Base-by-base conservation (phyloP, 2,329 filamentous ascomycete genomes). In the Sporothrix curviconia region DNA sequence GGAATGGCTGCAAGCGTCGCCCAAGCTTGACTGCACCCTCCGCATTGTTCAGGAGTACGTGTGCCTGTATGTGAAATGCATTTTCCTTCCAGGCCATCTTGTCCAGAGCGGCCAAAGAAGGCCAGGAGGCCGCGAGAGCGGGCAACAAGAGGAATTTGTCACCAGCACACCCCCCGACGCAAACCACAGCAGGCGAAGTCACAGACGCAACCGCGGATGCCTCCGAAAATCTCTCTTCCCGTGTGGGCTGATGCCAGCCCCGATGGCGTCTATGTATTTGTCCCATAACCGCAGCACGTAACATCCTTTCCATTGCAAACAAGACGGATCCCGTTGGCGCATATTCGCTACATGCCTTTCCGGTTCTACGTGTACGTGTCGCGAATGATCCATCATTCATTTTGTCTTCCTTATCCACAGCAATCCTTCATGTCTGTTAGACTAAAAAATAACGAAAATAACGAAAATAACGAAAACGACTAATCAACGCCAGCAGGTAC, bases 291-390 rank as follows among this genome's bases (percentile, higher is more conserved):
- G 40, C 40, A 7, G 40, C 40, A 4, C 40, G 40, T 19, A 43
- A 24, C 19, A 24, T 43, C 19, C 17, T 52, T 30, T 19, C 14
- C 9, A 30, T 43, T 22, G 40, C 36, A 14, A 39, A 40, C 49
- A 22, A 40, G 30, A 28, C 34, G 32, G 47, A 51, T 15, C 49
- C 49, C 5, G 49, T n/a, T 30, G 5, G 15, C 11, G 36, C 36
- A 52, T 39, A 34, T 52, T 7, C 49, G 49, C 15, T 36, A 52
- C 24, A 52, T 52, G 49, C 49, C 49, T 6, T 25, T 39, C 9
- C 49, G 49, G 5, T 52, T 40, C 36, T 52, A 52, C 36, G 15
- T 52, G n/a, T n/a, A n/a, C n/a, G n/a, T n/a, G n/a, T n/a, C n/a
- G n/a, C n/a, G n/a, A n/a, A n/a, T n/a, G n/a, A n/a, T n/a, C n/a